phyloP scores from a whole-genome alignment of 371 early-diverging fungal genomes.

The Enteropsectra breve region DNA sequence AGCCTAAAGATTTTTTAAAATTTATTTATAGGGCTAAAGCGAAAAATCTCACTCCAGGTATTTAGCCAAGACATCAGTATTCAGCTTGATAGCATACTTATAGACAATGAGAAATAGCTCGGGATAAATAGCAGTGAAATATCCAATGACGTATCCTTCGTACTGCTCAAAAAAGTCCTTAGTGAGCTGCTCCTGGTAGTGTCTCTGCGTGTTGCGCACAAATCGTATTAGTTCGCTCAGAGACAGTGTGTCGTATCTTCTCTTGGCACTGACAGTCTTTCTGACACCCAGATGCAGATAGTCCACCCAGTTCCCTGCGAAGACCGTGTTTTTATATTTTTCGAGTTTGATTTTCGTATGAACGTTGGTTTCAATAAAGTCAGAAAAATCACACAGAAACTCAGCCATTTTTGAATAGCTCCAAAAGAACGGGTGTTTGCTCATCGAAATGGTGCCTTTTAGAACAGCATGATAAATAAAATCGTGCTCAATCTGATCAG shows the following conservation, averaged over 20 bases:
- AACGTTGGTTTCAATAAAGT: conserved; percentile 4
- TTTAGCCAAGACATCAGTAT: background rate
- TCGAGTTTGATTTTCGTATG: background rate
- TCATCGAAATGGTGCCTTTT: background rate
- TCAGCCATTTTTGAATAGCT: background rate
- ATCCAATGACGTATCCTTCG: background rate
- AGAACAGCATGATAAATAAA: background rate
- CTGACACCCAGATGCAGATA: background rate
- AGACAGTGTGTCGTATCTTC: background rate
- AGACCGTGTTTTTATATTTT: background rate
- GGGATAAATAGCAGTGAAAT: background rate
- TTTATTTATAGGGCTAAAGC: too few species aligned
- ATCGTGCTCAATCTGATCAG: conserved; percentile 3
- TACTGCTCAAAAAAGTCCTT: background rate
- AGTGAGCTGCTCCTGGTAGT: conserved; percentile 4
- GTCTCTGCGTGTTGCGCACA: conserved; percentile 2
- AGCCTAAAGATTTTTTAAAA: too few species aligned
- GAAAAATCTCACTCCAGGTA: too few species aligned
- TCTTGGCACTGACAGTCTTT: background rate
- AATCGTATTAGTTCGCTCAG: background rate
- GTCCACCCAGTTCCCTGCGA: background rate
- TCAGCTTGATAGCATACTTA: background rate
- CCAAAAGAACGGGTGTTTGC: conserved; percentile 6
- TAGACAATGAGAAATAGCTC: background rate
- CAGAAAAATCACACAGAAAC: conserved; percentile 2